A percentile compares a stretch with the other conserved stretches of the same genome.
phyloP scores from a whole-genome alignment of 2,329 filamentous ascomycete species.

The Neonectria ditissima region DNA sequence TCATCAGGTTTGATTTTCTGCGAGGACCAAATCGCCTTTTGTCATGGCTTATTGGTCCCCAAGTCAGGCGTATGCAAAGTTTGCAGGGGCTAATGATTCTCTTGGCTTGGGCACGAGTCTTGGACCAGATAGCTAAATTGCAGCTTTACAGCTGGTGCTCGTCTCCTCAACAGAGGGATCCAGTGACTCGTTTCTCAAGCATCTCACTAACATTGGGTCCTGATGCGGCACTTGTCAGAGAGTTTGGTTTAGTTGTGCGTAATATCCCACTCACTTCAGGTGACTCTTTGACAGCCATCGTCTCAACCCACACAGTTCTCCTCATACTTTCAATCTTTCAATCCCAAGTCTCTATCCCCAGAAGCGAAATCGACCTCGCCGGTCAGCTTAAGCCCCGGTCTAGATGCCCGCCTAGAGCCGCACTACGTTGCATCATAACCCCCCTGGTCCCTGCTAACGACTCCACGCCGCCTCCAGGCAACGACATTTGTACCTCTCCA shows the following conservation, averaged over 20 bases:
- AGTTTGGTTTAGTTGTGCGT: neutral
- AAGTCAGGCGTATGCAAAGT: neutral
- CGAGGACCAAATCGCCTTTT: neutral
- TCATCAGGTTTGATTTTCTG: constrained; percentile 18
- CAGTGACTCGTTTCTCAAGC: neutral
- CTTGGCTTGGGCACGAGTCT: constrained; percentile 2
- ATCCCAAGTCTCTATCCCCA: neutral
- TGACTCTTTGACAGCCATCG: neutral
- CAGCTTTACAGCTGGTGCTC: neutral
- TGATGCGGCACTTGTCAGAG: neutral
- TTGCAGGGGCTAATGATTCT: neutral
- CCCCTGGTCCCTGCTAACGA: constrained; percentile 3
- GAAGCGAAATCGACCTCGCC: neutral
- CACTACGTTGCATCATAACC: constrained; percentile 29
- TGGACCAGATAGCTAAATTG: neutral
- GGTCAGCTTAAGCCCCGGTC: constrained; percentile 1
- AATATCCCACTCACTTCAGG: neutral
- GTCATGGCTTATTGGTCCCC: neutral
- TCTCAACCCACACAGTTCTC: constrained; percentile 13
- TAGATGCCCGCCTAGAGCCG: constrained; percentile 19
- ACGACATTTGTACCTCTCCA: constrained; percentile 21
- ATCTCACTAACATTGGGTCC: neutral
- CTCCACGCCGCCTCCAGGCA: constrained; percentile 25
- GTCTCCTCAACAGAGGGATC: neutral
- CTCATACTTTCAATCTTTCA: neutral